These are phyloP conservation scores for Lolium rigidum DNA, from an alignment of 176 grass and related monocot species.

Conservation along the genomic window DNA sequence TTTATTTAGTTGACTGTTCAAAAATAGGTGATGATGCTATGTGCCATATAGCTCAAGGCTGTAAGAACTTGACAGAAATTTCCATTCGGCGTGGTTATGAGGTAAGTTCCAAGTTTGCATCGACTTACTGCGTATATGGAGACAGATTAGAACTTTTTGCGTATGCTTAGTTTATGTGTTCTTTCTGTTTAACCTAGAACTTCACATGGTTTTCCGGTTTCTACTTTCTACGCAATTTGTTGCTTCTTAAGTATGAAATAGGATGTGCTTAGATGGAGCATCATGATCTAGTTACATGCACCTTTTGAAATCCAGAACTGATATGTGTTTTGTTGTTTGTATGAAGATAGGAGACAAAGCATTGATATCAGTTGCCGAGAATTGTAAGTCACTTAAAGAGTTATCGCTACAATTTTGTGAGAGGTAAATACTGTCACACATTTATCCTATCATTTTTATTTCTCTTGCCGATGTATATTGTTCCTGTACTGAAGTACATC, in stretches of 20 bases:
- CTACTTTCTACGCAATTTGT: not conserved
- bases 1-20: conserved; percentile 79
- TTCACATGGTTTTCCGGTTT: conserved; percentile 1
- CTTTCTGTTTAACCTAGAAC: not conserved
- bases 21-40: conserved; percentile 83
- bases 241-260: not conserved
- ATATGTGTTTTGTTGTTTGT: conserved; percentile 18
- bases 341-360: conserved; percentile 77
- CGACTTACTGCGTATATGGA: conserved; percentile 6
- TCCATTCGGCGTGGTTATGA: conserved; percentile 78
- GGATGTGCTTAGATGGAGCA: conserved; percentile 2
- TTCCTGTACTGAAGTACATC: conserved; percentile 17
- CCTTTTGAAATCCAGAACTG: conserved; percentile 19
- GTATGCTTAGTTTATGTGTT: conserved; percentile 22
- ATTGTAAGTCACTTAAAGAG: conserved; percentile 74
- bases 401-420: conserved; percentile 84
- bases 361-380: conserved; percentile 73
- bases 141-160: conserved; percentile 10
- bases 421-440: conserved; percentile 52
- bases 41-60: conserved; percentile 78
- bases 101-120: conserved; percentile 54
- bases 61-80: conserved; percentile 81
- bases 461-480: not conserved
- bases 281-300: not conserved
- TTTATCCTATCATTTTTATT: not conserved